Base-by-base conservation (phyloP, 2,329 filamentous ascomycete genomes). In the Cryphonectria carpinicola region DNA sequence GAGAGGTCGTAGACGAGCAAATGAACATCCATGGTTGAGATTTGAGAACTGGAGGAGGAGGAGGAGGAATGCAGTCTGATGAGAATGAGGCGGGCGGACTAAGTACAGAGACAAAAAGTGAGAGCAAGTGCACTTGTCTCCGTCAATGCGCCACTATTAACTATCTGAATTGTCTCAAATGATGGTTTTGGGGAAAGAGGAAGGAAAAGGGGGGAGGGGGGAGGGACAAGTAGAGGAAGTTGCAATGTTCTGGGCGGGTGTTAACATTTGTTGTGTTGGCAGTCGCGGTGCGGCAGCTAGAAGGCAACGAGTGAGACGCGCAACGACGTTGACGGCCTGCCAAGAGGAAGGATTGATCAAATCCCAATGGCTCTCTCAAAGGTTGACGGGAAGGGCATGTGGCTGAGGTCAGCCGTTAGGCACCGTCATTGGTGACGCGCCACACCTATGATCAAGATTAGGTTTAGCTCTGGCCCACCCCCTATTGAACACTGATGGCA, bases 1-100 rank as follows among this genome's bases (percentile, higher is more conserved):
- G 93, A 95, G 64, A 95, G 85, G 81, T 95, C 93, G 77, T 95
- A 95, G 52, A 94, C 87, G 70, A 94, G 90, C 39, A 95, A 84
- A 76, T 93, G 86, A 65, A 95, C 90, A 70, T 94, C 91, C 92
- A 94, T 94, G 61, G 68, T 75, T 41, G 32, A 52, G 39, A 17
- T 13, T 8, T 62, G 60, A 64, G 39, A 41, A 19, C n/a, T 37
- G 17, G 39, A 58, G 7, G 41, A 61, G 4, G 35, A 41, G 25
- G 32, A 13, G 28, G 63, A 17, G n/a, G 35, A 22, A 2, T 17
- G 37, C 25, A 5, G n/a, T 39, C 37, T 5, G 39, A 28, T 22
- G 19, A 19, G 10, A 65, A 17, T 7, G 7, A 37, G 17, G 63
- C 17, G 35, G 28, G 54, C n/a, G 39, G 46, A 6, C 19, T 14